These are phyloP conservation scores for Daldinia sp. DNA, from an alignment of 2,329 filamentous ascomycete species.

Conservation along the genomic window DNA sequence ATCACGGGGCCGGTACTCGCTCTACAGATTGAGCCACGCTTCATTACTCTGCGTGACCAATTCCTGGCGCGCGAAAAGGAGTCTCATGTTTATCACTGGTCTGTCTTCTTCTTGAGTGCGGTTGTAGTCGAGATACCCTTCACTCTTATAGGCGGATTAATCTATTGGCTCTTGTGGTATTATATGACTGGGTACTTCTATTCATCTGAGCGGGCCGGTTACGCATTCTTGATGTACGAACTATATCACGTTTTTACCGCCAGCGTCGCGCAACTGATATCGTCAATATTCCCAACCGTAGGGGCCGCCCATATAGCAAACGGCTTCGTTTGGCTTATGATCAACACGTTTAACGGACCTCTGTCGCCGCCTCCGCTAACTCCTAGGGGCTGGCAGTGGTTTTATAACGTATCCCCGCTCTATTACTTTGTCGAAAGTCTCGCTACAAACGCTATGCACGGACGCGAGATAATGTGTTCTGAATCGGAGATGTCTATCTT, in stretches of 20 bases:
- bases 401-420: conserved; percentile 31
- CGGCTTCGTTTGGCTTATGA: conserved; percentile 45
- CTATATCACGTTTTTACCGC: conserved; percentile 63
- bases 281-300: conserved; percentile 26
- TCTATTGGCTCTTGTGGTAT: conserved; percentile 71
- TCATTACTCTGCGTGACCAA: conserved; percentile 69
- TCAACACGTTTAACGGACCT: conserved; percentile 38
- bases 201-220: conserved; percentile 64
- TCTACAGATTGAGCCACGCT: conserved; percentile 78
- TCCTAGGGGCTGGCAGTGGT: conserved; percentile 33
- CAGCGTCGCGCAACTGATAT: conserved; percentile 30
- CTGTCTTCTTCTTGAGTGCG: conserved; percentile 70
- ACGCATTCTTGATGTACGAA: conserved; percentile 68
- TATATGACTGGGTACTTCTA: conserved; percentile 59
- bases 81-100: conserved; percentile 80
- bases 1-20: conserved; percentile 77
- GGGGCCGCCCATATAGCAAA: conserved; percentile 27
- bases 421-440: conserved; percentile 27
- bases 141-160: conserved; percentile 66
- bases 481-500: conserved; percentile 22
- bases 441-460: conserved; percentile 15
- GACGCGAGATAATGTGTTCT: conserved; percentile 12
- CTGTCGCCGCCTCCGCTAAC: conserved; percentile 27
- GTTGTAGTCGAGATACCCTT: conserved; percentile 78
- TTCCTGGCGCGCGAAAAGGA: conserved; percentile 76